A percentile compares a stretch with the other conserved stretches of the same genome.
phyloP scores from a whole-genome alignment of 176 grass and related monocot genomes.

The Eragrostis nindensis region DNA sequence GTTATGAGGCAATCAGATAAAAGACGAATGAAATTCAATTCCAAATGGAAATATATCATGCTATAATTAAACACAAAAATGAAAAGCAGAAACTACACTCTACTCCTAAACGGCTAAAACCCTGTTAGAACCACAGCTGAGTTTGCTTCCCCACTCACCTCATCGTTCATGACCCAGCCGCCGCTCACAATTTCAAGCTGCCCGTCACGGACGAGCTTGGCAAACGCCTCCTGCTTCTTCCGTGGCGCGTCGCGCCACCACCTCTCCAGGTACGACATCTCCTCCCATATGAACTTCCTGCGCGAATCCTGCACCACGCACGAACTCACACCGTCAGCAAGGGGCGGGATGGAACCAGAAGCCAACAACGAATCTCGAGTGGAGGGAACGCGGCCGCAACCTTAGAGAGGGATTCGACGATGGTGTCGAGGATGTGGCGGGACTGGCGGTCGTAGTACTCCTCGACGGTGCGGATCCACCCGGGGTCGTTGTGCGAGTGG shows the following conservation, averaged over 20 bases:
- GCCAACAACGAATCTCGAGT: neutral
- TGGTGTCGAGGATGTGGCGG: conserved; percentile 87
- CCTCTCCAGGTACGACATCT: conserved; percentile 99
- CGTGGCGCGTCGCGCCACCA: conserved; percentile 94
- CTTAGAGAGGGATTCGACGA: conserved; percentile 89
- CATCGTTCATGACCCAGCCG: conserved; percentile 99
- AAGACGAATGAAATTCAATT: neutral
- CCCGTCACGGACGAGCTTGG: conserved; percentile 75
- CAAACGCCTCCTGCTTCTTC: conserved; percentile 67
- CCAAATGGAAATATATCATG: conserved; percentile 15
- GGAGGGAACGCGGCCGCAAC: conserved; percentile 27
- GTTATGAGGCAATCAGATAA: neutral
- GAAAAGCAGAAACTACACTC: neutral
- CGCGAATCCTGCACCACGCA: conserved; percentile 59
- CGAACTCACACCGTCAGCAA: neutral
- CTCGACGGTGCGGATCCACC: conserved; percentile 91
- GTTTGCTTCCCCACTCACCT: conserved; percentile 50
- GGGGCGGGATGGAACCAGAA: neutral
- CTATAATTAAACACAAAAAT: neutral
- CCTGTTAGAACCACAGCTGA: conserved; percentile 34
- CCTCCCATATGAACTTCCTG: conserved; percentile 99
- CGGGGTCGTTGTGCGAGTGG: conserved; percentile 97
- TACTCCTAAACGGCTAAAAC: conserved; percentile 31
- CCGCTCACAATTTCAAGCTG: conserved; percentile 98
- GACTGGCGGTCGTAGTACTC: conserved; percentile 94